Evolutionary conservation across 2,329 filamentous ascomycete genomes (phyloP).

Genomic region (Colletotrichum euphorbiae): DNA sequence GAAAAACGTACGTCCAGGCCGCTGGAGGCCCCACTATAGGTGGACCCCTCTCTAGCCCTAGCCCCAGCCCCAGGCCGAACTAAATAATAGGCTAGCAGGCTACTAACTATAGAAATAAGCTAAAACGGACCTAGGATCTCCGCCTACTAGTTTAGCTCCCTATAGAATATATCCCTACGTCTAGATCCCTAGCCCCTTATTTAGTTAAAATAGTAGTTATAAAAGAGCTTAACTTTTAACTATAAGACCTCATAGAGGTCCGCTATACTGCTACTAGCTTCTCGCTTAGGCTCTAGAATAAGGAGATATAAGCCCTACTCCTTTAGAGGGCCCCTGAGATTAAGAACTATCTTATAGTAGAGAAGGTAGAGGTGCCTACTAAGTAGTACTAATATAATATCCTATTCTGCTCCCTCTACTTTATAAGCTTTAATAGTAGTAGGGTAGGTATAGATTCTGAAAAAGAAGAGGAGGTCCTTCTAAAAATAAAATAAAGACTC

Average conservation of each 20-base stretch:
- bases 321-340: neutral
- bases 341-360: neutral
- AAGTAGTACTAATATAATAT: constrained; percentile 1
- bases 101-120: no score
- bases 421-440: neutral
- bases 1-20: neutral
- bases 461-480: neutral
- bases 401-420: neutral
- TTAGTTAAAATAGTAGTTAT: neutral
- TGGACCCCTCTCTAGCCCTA: no score
- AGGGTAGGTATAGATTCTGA: neutral
- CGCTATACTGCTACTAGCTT: neutral
- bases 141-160: neutral
- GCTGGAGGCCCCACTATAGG: neutral
- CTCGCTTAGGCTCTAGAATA: neutral
- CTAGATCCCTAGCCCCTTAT: neutral
- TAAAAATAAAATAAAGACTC: neutral
- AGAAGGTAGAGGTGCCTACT: neutral
- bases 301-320: neutral
- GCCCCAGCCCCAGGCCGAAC: neutral
- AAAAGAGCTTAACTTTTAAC: no score
- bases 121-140: neutral
- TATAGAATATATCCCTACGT: neutral
- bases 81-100: neutral
- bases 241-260: neutral